Conservation (phyloP, 176 grass and related monocot genomes). For the Typha latifolia region DNA sequence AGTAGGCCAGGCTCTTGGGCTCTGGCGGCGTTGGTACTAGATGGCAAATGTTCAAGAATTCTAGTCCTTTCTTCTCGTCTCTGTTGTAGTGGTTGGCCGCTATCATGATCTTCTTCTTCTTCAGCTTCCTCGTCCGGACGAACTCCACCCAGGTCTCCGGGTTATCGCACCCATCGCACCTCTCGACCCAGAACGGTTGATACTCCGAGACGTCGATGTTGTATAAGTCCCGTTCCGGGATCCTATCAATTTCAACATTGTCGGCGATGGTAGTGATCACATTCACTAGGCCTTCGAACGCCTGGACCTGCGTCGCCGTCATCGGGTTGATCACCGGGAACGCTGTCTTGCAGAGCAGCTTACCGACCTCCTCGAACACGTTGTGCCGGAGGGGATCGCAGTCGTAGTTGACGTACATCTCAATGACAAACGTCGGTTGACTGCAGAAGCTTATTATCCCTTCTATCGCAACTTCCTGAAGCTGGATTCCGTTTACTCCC, state of each 20-base stretch:
- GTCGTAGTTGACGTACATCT: slow-evolving; percentile 96
- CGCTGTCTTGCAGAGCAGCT: slow-evolving; percentile 73
- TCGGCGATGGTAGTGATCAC: slow-evolving; percentile 86
- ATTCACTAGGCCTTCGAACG: slow-evolving; percentile 78
- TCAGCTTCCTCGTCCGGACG: slow-evolving; percentile 63
- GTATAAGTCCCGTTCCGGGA: slow-evolving; percentile 36
- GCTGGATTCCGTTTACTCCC: slow-evolving; percentile 31
- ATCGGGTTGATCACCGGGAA: slow-evolving; percentile 45
- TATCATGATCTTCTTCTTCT: slow-evolving; percentile 69
- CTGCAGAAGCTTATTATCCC: slow-evolving; percentile 76
- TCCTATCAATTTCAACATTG: slow-evolving; percentile 49
- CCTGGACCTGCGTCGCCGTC: slow-evolving; percentile 59
- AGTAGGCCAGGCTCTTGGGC: slow-evolving; percentile 59
- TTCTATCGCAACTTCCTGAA: slow-evolving; percentile 89
- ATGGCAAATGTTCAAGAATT: slow-evolving; percentile 60
- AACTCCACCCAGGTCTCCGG: slow-evolving; percentile 73
- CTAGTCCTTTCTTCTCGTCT: slow-evolving; percentile 86
- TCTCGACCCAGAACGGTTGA: slow-evolving; percentile 44
- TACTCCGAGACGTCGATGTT: slow-evolving; percentile 50
- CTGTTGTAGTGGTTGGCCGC: slow-evolving; percentile 93
- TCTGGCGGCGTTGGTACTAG: slow-evolving; percentile 64
- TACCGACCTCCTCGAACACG: slow-evolving; percentile 67
- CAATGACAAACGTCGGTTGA: slow-evolving; percentile 75
- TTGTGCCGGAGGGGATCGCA: slow-evolving; percentile 74
- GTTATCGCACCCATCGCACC: slow-evolving; percentile 26